Percentiles rank a stretch among this genome's conserved stretches.
Conservation (phyloP, 768 basidiomycete species). For the Termitomyces sp. region DNA sequence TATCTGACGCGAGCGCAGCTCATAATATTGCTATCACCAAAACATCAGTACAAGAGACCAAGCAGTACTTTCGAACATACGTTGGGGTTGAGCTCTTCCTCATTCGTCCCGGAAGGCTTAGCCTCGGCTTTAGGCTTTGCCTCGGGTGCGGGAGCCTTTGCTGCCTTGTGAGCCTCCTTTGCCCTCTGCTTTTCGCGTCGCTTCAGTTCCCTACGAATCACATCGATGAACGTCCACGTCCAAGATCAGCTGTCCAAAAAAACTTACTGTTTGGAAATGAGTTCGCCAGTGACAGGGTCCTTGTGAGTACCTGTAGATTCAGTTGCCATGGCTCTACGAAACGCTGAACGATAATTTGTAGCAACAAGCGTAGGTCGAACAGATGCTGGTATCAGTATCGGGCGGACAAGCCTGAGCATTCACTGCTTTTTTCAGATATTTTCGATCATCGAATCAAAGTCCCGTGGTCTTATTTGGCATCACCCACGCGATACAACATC, state of each 20-base stretch:
- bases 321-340: conserved; percentile 32
- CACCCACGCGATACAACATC: background rate
- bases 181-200: conserved; percentile 83
- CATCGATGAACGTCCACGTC: conserved; percentile 26
- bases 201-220: conserved; percentile 77
- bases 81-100: conserved; percentile 87
- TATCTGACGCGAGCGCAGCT: conserved; percentile 86
- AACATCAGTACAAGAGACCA: background rate
- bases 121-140: conserved; percentile 35
- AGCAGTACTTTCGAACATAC: conserved; percentile 41
- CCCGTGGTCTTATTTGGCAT: conserved; percentile 4
- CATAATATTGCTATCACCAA: conserved; percentile 87
- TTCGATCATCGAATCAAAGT: background rate
- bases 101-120: conserved; percentile 41
- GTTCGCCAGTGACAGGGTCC: conserved; percentile 90
- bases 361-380: conserved; percentile 6
- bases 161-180: conserved; percentile 63
- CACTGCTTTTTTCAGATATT: conserved; percentile 21
- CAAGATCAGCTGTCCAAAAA: conserved; percentile 10
- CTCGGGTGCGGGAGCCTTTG: conserved; percentile 31
- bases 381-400: conserved; percentile 12
- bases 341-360: conserved; percentile 1
- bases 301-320: conserved; percentile 46
- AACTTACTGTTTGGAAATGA: conserved; percentile 93
- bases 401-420: conserved; percentile 28